These are phyloP conservation scores for Prunus mira DNA, from an alignment of 306 rosid species.

Conservation along the genomic window DNA sequence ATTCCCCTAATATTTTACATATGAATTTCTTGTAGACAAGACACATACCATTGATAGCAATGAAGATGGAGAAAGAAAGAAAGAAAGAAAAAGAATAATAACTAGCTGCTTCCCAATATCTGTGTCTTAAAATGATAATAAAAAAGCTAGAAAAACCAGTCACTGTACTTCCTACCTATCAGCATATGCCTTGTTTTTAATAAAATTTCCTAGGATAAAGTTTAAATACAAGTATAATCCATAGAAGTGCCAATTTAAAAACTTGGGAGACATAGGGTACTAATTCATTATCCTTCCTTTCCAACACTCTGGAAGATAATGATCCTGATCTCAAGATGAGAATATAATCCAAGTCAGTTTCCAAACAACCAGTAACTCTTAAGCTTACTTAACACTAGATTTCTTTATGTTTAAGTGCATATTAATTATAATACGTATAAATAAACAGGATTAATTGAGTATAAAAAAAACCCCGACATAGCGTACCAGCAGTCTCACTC, in stretches of 20 bases:
- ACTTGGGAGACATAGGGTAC: constrained; percentile 9
- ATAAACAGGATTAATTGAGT: background rate
- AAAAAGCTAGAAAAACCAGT: background rate
- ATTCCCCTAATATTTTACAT: background rate
- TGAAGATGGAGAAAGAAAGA: background rate
- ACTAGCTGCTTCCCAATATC: background rate
- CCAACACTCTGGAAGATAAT: constrained; percentile 25
- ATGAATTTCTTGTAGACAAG: background rate
- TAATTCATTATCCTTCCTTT: constrained; percentile 13
- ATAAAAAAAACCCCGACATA: background rate
- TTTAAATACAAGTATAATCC: constrained; percentile 9
- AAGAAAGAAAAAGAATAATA: background rate
- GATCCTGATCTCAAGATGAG: constrained; percentile 27
- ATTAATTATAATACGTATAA: too few relatives aligned
- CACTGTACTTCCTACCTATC: background rate
- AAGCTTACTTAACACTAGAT: background rate
- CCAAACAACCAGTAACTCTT: background rate
- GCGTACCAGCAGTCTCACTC: background rate
- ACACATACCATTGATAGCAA: background rate
- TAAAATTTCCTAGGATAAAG: background rate
- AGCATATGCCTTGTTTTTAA: background rate
- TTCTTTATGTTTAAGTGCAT: background rate
- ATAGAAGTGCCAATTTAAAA: background rate
- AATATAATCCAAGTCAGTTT: constrained; percentile 1
- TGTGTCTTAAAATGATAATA: background rate